A percentile compares a stretch with the other conserved stretches of the same genome.
Evolutionary conservation across 257 asterid species (phyloP).

Genomic region (Mitragyna speciosa): DNA sequence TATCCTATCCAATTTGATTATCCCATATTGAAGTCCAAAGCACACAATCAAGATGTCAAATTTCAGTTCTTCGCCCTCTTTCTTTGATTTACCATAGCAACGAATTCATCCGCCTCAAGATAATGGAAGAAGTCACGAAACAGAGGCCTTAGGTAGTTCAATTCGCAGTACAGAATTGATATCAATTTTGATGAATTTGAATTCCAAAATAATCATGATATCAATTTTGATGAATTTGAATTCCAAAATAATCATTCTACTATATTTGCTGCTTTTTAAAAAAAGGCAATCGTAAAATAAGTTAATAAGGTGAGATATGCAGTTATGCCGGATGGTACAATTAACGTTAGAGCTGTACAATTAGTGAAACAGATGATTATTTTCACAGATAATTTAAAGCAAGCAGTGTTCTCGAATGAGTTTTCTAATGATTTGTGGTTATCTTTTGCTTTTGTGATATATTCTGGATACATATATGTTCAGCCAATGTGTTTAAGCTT

Average conservation of each 20-base stretch:
- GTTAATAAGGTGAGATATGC: neutral
- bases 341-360: no score
- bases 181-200: neutral
- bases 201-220: neutral
- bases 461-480: no score
- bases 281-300: neutral
- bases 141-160: slow-evolving; percentile 36
- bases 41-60: neutral
- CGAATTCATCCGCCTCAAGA: neutral
- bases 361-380: no score
- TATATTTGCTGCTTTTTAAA: no score
- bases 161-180: neutral
- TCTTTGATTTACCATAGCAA: neutral
- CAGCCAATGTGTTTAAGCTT: neutral
- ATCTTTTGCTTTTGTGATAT: no score
- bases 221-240: no score
- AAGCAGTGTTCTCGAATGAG: no score
- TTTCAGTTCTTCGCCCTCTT: neutral
- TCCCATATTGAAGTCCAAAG: neutral
- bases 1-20: no score
- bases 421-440: no score
- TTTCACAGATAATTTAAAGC: no score
- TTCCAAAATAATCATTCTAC: no score
- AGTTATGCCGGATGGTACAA: no score
- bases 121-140: slow-evolving; percentile 38